Conservation (phyloP, 2,329 filamentous ascomycete species). For the Pseudocercospora eumusae region DNA sequence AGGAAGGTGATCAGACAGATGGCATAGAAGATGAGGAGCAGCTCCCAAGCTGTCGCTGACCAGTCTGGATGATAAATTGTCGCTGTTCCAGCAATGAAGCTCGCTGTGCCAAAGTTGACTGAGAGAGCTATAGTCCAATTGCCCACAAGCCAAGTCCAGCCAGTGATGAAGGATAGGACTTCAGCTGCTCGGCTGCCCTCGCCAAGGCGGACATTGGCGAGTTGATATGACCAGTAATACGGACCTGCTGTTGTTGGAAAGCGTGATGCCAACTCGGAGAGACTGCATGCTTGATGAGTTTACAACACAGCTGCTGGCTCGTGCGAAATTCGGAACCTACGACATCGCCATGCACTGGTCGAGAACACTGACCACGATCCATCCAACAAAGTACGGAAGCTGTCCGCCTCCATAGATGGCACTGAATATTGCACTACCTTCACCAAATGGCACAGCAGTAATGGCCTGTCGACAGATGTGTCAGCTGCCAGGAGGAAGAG, state of each 20-base stretch:
- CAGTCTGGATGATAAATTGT: not conserved
- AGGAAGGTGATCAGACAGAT: not conserved
- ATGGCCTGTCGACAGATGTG: slow-evolving; percentile 46
- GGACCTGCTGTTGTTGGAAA: not conserved
- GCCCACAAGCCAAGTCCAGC: not conserved
- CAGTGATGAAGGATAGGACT: not conserved
- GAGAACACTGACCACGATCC: slow-evolving; percentile 66
- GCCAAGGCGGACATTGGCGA: not conserved
- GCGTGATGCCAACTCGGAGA: not conserved
- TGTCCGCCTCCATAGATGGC: slow-evolving; percentile 65
- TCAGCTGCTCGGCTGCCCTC: not conserved
- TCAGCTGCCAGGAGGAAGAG: not conserved
- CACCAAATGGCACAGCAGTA: slow-evolving; percentile 60
- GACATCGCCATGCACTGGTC: slow-evolving; percentile 64
- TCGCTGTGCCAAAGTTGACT: not conserved
- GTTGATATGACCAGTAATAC: not conserved
- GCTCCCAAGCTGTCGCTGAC: not conserved
- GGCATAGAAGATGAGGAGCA: not conserved
- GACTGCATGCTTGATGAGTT: not conserved
- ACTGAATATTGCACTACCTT: slow-evolving; percentile 56
- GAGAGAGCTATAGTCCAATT: not conserved
- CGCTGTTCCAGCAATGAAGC: not conserved
- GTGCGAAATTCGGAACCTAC: not conserved
- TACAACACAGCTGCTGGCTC: not conserved
- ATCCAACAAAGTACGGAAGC: slow-evolving; percentile 70